Base-by-base conservation (phyloP, 495 filamentous ascomycete species). In the Annulohypoxylon moriforme region DNA sequence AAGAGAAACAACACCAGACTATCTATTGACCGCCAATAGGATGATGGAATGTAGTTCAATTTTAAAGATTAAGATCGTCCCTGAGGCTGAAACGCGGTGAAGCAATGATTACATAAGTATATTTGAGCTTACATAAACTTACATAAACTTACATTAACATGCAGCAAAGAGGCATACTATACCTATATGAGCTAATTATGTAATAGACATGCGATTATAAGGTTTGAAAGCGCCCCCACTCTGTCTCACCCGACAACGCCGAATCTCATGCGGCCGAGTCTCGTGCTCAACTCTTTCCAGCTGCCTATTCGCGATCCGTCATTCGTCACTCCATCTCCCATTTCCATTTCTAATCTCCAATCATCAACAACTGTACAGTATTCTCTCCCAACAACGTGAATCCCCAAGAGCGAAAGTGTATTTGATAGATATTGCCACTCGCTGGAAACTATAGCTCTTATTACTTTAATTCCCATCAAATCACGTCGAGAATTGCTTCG, bases 251-350 rank as follows among this genome's bases (percentile, higher is more conserved):
- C 53, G 55, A 38, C 42, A 63, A 64, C 29, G 20, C 42, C 62
- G 53, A n/a, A 52, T 57, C 53, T 44, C 16, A 46, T 64, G 70
- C 53, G 46, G 11, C 36, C 50, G 59, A 49, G 69, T 64, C 69
- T 72, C 70, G 64, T 72, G 69, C 64, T 59, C 57, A 22, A 53
- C 58, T 18, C 67, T 58, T 24, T 25, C 40, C n/a, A 33, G 29
- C 29, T 67, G 29, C 60, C 46, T 25, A 55, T 42, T 25, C 29
- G 49, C 33, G 4, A 31, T 49, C 25, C 25, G 40, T 36, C 47
- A 42, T 27, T 62, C 22, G 16, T 20, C 27, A 36, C 34, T 55
- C 25, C 10, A 20, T 40, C 10, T 31, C 24, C 47, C 50, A 66
- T 71, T 66, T 20, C 46, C 27, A 13, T 14, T 56, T 65, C 33